phyloP scores from a whole-genome alignment of 192 early-diverging fungal genomes.

The Coemansia sp. region DNA sequence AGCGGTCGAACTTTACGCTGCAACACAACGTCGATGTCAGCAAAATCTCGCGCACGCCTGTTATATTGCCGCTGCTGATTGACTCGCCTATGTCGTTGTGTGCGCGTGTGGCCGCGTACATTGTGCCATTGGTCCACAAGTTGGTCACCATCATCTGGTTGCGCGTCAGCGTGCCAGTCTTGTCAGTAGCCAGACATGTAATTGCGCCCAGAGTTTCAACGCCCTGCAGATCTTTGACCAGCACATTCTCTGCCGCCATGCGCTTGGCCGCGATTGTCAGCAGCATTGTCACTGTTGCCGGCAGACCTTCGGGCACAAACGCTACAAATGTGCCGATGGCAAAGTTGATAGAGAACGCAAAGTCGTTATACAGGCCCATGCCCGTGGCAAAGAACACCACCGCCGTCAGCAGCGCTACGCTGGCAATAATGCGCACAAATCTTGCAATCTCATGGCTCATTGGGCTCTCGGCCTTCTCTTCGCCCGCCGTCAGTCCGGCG shows the following conservation, averaged over 20 bases:
- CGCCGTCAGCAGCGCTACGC: conserved; percentile 72
- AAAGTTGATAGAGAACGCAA: conserved; percentile 79
- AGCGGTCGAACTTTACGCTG: conserved; percentile 87
- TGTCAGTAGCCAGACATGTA: conserved; percentile 95
- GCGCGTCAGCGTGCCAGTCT: conserved; percentile 94
- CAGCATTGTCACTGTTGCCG: conserved; percentile 91
- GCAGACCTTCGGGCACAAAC: conserved; percentile 93
- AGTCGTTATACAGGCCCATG: conserved; percentile 59
- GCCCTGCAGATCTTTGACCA: conserved; percentile 95
- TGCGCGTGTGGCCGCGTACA: conserved; percentile 61
- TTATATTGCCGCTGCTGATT: conserved; percentile 54
- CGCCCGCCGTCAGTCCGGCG: conserved; percentile 78
- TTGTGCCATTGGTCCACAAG: conserved; percentile 76
- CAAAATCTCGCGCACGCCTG: conserved; percentile 76
- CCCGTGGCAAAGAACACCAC: conserved; percentile 83
- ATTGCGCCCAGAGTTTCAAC: conserved; percentile 98
- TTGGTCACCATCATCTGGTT: conserved; percentile 97
- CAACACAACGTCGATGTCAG: conserved; percentile 81
- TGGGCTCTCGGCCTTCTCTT: conserved; percentile 74
- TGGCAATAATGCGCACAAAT: conserved; percentile 86
- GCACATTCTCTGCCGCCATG: conserved; percentile 84
- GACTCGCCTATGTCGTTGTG: conserved; percentile 50
- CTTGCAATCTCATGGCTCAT: conserved; percentile 72
- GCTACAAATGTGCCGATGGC: conserved; percentile 87
- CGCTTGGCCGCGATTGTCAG: conserved; percentile 94